Base-by-base conservation (phyloP, 2,329 filamentous ascomycete genomes). In the Phaeosphaeriaceae sp. region DNA sequence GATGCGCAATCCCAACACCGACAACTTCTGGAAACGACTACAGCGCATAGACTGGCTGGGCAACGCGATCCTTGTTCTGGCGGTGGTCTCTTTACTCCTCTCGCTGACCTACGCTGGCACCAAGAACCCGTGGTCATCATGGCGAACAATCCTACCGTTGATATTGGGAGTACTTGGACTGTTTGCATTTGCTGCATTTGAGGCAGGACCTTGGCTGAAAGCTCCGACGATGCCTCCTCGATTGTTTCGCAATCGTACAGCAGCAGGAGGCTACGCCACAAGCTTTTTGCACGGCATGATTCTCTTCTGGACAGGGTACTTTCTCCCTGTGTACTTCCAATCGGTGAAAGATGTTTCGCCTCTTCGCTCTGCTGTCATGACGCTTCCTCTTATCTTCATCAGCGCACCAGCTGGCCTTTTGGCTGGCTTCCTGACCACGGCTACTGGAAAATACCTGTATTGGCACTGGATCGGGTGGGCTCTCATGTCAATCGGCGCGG, bases 271-370 rank as follows among this genome's bases (percentile, higher is more conserved):
- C 0, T 78, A 76, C 50, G 51, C 72, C 3, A 58, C 75, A 11
- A 78, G 74, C 1, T 79, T 82, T 52, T 51, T 82, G 1, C 71
- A 79, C 42, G 70, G 71, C 3, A 56, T 81, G 5, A 62, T 80
- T 9, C 54, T 72, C 5, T 75, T 75, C 48, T 80, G 78, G 73
- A 56, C 68, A 7, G 61, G 76, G 25, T 79, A 76, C 67, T 83
- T 81, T 61, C 54, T 83, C 1, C 80, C 82, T 0, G 63, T 83
- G 7, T 84, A 81, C 62, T 82, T 83, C 63, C 80, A 83, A 53
- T 74, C 71, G 0, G 78, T 84, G 0, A 67, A 70, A 5, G 49
- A 67, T 1, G 70, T 73, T 4, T 67, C 71, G 0, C 76, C 82
- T 0, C 61, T 68, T 0, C 60, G 71, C 0, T 69, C 78, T 0